phyloP scores from a whole-genome alignment of 2,329 filamentous ascomycete species.

The Lachnellula willkommii region DNA sequence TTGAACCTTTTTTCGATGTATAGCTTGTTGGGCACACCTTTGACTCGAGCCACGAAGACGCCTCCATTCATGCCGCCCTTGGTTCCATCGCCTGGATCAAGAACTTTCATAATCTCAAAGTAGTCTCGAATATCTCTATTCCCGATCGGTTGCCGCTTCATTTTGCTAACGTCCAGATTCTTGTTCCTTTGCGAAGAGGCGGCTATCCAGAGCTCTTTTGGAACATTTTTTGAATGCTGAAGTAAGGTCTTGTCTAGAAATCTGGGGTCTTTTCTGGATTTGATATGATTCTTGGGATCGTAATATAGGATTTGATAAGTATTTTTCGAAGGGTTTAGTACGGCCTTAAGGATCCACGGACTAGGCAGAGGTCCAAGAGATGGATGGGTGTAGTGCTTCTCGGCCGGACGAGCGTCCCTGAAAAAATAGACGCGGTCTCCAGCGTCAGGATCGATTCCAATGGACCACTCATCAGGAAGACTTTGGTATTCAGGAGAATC shows the following conservation, averaged over 20 bases:
- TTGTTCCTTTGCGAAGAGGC: conserved; percentile 1
- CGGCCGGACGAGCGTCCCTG: neutral
- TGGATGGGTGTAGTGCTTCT: conserved; percentile 10
- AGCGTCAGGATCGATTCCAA: conserved; percentile 1
- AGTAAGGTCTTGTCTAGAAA: conserved; percentile 1
- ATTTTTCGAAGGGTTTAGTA: neutral
- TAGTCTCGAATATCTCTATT: conserved; percentile 12
- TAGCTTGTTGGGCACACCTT: conserved; percentile 1
- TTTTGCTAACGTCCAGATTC: neutral
- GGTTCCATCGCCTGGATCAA: conserved; percentile 20
- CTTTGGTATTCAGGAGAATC: conserved; percentile 8
- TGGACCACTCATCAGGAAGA: conserved; percentile 12
- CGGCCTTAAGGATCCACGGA: conserved; percentile 14
- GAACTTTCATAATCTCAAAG: conserved; percentile 22
- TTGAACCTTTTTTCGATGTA: conserved; percentile 21
- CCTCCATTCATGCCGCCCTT: conserved; percentile 27
- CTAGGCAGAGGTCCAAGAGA: conserved; percentile 15
- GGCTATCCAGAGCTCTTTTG: neutral
- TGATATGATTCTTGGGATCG: conserved; percentile 7
- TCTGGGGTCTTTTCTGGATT: conserved; percentile 5
- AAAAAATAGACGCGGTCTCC: conserved; percentile 6
- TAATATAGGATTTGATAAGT: conserved; percentile 8
- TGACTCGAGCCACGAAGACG: conserved; percentile 9
- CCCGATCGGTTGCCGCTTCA: conserved; percentile 4
- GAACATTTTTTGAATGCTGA: neutral